Evolutionary conservation across 2,329 filamentous ascomycete genomes (phyloP), one percentile per base, ranked within the genome.

Genomic region (Aureobasidium melanogenum): DNA sequence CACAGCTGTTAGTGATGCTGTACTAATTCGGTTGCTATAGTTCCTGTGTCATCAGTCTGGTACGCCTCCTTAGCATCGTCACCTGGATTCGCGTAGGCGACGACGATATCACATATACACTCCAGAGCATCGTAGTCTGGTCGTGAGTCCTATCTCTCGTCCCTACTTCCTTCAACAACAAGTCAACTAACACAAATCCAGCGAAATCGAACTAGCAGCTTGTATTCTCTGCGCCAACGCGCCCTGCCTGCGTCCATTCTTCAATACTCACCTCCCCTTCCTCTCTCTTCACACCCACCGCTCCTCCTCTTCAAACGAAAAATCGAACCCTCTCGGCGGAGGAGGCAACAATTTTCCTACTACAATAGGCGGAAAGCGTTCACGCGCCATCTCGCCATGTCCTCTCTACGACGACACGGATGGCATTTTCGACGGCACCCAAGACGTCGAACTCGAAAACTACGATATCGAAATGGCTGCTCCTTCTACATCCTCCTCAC

Each of bases 21-120:
- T 30, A 3, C 36, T 54, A 2, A 54, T 7, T 5, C 22, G n/a
- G 6, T n/a, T n/a, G 5, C 34, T n/a, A 22, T 26, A 61, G 47
- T 15, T 61, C 58, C 14, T 61, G 58, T 39, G 44, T 61, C 28
- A 54, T 61, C 28, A 61, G 58, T 39, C 44, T 61, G 10, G 36
- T 54, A 8, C 58, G 58, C 12, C 58, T 61, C 10, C 36, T 50
- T 30, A 61, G 58, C 48, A 61, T 61, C 58, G 43, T 61, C 1
- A 54, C 41, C 15, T 61, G 39, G 44, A 50, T 61, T 3, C 44
- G 17, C 28, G 28, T 46, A 28, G 58, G 58, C 6, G 30, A 54
- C 15, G 19, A 5, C 10, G 58, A 61, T 17, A 43, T 61, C 26
- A 61, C 58, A n/a, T 52, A 54, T 7, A 43, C 32, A 24, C 24